These are phyloP conservation scores for Yamadazyma songkhlaensis DNA, from an alignment of 1,139 yeast genomes.

Conservation along the genomic window DNA sequence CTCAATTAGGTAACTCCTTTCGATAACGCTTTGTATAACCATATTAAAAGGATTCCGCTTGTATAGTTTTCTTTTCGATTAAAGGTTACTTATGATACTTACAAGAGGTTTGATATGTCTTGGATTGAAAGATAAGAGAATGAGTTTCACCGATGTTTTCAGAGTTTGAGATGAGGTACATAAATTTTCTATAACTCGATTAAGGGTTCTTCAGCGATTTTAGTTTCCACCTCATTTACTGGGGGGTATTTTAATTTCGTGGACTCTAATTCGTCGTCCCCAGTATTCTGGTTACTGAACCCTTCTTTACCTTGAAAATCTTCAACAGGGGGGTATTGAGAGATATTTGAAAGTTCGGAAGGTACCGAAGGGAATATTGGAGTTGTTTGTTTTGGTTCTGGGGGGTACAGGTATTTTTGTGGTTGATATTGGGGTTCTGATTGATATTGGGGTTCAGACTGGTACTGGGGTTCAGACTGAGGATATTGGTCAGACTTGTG, in stretches of 20 bases:
- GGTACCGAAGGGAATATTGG: slow-evolving; percentile 1
- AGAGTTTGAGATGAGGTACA: not conserved
- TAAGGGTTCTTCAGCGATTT: slow-evolving; percentile 28
- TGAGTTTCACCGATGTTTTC: not conserved
- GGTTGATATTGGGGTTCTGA: slow-evolving; percentile 3
- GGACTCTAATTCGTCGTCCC: slow-evolving; percentile 12
- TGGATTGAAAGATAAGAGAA: not conserved
- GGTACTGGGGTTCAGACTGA: slow-evolving; percentile 4
- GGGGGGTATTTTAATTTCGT: slow-evolving; percentile 16
- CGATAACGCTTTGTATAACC: not conserved
- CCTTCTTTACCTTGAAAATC: not conserved
- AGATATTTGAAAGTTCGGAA: slow-evolving; percentile 4
- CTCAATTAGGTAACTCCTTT: slow-evolving; percentile 1
- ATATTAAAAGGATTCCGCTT: too few species aligned
- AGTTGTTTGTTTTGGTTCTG: not conserved
- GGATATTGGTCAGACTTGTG: too few species aligned
- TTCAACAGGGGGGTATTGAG: slow-evolving; percentile 8
- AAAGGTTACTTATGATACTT: not conserved
- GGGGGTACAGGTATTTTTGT: not conserved
- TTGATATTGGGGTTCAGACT: not conserved
- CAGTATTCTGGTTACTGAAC: slow-evolving; percentile 7
- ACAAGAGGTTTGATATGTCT: not conserved
- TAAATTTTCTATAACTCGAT: slow-evolving; percentile 26
- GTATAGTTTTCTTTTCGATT: not conserved
- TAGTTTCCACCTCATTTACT: slow-evolving; percentile 11